Conservation (phyloP, 306 rosid species). For the Elaeagnus macrophylla region DNA sequence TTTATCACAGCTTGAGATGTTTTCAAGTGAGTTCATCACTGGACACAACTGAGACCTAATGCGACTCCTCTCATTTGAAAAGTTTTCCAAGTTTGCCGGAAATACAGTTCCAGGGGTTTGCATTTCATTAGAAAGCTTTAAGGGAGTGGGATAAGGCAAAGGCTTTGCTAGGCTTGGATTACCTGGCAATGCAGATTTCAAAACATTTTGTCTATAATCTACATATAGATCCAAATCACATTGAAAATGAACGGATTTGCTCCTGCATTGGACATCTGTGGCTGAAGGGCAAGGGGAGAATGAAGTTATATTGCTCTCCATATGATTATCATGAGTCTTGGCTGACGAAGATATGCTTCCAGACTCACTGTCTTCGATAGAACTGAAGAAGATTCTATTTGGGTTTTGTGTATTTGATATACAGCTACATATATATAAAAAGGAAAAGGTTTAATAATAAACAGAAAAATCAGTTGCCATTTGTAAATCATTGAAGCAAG, state of each 20-base stretch:
- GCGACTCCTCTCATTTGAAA: conserved; percentile 37
- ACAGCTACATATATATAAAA: conserved; percentile 20
- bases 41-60: conserved; percentile 70
- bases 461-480: background rate
- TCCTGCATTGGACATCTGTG: conserved; percentile 38
- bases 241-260: conserved; percentile 73
- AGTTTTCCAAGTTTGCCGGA: conserved; percentile 47
- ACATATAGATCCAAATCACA: conserved; percentile 40
- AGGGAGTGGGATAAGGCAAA: conserved; percentile 72
- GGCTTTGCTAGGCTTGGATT: conserved; percentile 39
- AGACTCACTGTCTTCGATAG: conserved; percentile 22
- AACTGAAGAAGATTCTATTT: conserved; percentile 15
- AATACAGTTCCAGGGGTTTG: conserved; percentile 93
- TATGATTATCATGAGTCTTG: conserved; percentile 9
- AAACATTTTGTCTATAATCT: conserved; percentile 24
- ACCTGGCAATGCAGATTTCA: conserved; percentile 31
- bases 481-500: too few species aligned
- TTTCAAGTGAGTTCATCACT: conserved; percentile 32
- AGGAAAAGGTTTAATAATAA: background rate
- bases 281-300: conserved; percentile 31
- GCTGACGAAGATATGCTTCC: conserved; percentile 14
- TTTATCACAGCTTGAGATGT: conserved; percentile 30
- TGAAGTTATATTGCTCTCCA: conserved; percentile 30
- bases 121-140: conserved; percentile 71
- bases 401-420: conserved; percentile 18